These are phyloP conservation scores for Iris pallida DNA, from an alignment of 116 monocot species.

Conservation along the genomic window DNA sequence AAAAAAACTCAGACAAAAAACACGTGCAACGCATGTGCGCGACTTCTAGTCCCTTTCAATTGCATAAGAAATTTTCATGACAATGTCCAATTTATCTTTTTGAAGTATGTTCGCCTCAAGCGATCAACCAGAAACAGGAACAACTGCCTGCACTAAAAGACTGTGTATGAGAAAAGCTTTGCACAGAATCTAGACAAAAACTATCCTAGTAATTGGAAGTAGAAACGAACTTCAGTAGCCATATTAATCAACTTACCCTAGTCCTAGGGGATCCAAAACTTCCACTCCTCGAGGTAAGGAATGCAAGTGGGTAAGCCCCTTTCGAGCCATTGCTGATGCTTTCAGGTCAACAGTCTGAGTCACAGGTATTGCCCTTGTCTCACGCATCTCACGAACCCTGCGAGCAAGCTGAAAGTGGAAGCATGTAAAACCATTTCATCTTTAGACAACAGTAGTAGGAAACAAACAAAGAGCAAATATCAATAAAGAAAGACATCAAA, in stretches of 20 bases:
- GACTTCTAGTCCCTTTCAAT: no score
- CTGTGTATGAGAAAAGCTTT: neutral
- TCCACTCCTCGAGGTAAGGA: slow-evolving; percentile 92
- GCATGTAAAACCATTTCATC: neutral
- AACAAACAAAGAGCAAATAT: no score
- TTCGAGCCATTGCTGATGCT: slow-evolving; percentile 39
- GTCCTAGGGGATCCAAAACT: slow-evolving; percentile 90
- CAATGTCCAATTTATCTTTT: no score
- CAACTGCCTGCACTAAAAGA: neutral
- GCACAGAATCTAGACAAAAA: neutral
- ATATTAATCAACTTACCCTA: slow-evolving; percentile 51
- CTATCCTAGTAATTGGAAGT: neutral
- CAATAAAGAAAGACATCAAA: no score
- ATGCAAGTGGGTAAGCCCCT: slow-evolving; percentile 63
- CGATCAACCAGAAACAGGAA: neutral
- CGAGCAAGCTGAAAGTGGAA: slow-evolving; percentile 70
- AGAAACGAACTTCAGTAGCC: neutral
- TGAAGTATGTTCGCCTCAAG: no score
- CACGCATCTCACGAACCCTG: slow-evolving; percentile 93
- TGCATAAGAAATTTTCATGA: no score
- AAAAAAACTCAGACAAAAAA: no score
- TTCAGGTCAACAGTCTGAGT: slow-evolving; percentile 47
- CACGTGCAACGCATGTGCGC: no score
- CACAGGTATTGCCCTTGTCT: slow-evolving; percentile 63
- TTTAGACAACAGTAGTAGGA: neutral